Conservation (phyloP, 1,139 yeast species). For the Suhomyces bokatorum region DNA sequence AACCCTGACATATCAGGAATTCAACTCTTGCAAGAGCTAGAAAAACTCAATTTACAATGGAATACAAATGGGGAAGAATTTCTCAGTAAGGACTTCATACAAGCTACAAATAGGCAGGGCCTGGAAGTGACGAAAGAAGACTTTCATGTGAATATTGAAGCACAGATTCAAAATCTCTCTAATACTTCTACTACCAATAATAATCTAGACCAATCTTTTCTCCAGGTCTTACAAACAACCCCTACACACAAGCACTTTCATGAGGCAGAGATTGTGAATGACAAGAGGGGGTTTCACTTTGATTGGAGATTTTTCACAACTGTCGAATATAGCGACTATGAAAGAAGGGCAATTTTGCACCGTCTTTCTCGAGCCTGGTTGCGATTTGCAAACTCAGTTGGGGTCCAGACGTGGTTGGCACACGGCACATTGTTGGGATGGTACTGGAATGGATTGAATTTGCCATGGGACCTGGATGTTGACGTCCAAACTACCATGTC, state of each 20-base stretch:
- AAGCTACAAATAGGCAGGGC: background rate
- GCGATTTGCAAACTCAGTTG: constrained; percentile 42
- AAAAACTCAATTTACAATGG: background rate
- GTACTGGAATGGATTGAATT: constrained; percentile 57
- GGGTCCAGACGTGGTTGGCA: constrained; percentile 55
- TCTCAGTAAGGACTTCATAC: too few species aligned
- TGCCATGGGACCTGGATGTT: constrained; percentile 66
- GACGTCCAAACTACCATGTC: constrained; percentile 55
- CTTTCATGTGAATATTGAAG: background rate
- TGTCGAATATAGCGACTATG: constrained; percentile 31
- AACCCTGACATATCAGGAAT: background rate
- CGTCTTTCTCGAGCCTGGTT: constrained; percentile 56
- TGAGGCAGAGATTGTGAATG: constrained; percentile 44
- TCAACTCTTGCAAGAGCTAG: background rate
- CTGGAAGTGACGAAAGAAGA: background rate
- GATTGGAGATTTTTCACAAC: constrained; percentile 46
- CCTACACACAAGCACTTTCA: constrained; percentile 19
- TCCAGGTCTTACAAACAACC: background rate
- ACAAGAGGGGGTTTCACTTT: constrained; percentile 28
- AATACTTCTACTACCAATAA: too few species aligned
- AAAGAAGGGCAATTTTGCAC: constrained; percentile 46
- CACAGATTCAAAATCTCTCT: background rate
- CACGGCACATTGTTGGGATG: constrained; percentile 63
- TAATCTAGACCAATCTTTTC: background rate
- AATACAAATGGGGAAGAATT: background rate